Conservation (phyloP, 2,329 filamentous ascomycete genomes). For the Penicillium sclerotigenum region DNA sequence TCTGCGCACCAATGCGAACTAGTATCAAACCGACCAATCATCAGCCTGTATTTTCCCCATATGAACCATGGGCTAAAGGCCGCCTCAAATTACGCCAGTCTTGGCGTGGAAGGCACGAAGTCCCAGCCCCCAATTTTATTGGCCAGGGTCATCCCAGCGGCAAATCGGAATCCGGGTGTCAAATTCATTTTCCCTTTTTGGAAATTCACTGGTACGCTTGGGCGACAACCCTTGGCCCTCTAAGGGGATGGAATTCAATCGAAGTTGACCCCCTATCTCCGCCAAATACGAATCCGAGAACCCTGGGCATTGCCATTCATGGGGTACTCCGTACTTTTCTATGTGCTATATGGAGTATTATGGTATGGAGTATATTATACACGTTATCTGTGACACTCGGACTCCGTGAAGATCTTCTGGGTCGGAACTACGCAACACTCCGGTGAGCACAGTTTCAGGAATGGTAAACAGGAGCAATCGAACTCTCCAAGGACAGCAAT, state of each 20-base stretch:
- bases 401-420: not conserved
- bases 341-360: not conserved
- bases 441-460: not conserved
- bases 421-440: not conserved
- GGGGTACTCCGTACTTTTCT: not conserved
- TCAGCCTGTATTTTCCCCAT: not conserved
- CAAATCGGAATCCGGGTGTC: not conserved
- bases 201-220: not conserved
- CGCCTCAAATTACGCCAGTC: slow-evolving; percentile 5
- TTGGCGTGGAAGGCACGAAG: not conserved
- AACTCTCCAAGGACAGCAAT: not conserved
- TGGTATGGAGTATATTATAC: not conserved
- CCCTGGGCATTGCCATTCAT: not conserved
- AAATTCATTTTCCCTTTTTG: not conserved
- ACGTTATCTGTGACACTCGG: not conserved
- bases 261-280: not conserved
- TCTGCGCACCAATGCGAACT: not conserved
- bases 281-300: slow-evolving; percentile 2
- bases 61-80: not conserved
- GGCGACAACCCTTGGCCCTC: too few species aligned
- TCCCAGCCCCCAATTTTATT: not conserved
- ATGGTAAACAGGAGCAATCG: not conserved
- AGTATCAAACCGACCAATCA: not conserved
- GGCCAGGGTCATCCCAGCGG: not conserved
- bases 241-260: slow-evolving; percentile 5